Evolutionary conservation across 169 alveolate species (phyloP).

Genomic region (Ichthyophthirius multifiliis): DNA sequence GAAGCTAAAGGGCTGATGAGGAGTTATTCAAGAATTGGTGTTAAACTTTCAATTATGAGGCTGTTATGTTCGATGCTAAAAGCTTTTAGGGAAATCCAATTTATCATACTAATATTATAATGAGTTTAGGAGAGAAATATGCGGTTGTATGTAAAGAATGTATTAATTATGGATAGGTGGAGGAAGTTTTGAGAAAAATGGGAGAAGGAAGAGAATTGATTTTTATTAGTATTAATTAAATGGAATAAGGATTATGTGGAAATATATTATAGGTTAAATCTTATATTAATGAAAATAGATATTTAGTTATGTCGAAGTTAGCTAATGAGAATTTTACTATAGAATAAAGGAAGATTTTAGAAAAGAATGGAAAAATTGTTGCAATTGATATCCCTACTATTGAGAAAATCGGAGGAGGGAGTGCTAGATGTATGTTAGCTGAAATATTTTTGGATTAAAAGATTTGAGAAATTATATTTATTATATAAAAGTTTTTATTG

Average conservation of each 20-base stretch:
- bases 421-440: constrained; percentile 65
- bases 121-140: constrained; percentile 48
- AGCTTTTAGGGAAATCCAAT: constrained; percentile 18
- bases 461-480: not conserved
- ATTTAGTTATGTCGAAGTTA: constrained; percentile 45
- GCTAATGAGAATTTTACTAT: constrained; percentile 44
- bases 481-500: no score
- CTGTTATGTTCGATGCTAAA: constrained; percentile 37
- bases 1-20: constrained; percentile 45
- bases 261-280: constrained; percentile 53
- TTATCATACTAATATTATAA: constrained; percentile 65
- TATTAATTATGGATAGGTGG: constrained; percentile 37
- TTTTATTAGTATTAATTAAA: constrained; percentile 42
- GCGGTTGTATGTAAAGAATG: constrained; percentile 54
- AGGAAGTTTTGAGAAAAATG: constrained; percentile 32
- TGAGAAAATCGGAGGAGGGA: constrained; percentile 65
- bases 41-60: constrained; percentile 21
- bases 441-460: constrained; percentile 40
- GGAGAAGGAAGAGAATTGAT: constrained; percentile 36
- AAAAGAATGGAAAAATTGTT: constrained; percentile 29
- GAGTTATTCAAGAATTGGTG: constrained; percentile 34
- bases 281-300: constrained; percentile 10
- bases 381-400: constrained; percentile 36
- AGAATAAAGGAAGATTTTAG: constrained; percentile 21
- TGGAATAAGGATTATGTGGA: constrained; percentile 48